Percentiles rank a stretch among this genome's conserved stretches.
These are phyloP conservation scores for Parafenestella ontariensis DNA, from an alignment of 2,329 filamentous ascomycete species.

Conservation along the genomic window DNA sequence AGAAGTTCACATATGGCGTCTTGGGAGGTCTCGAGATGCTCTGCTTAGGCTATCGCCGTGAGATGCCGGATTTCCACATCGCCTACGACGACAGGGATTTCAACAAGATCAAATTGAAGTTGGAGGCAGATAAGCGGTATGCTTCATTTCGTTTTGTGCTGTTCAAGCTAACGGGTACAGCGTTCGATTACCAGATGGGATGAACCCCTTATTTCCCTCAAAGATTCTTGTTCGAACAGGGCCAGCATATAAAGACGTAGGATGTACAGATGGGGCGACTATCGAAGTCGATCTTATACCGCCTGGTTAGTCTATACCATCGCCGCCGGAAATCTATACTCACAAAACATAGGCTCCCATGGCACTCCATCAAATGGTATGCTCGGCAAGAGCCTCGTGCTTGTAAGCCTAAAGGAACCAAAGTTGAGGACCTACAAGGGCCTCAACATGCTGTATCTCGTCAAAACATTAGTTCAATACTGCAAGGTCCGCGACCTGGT, in stretches of 20 bases:
- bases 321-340: conserved; percentile 1
- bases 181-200: conserved; percentile 33
- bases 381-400: conserved; percentile 31
- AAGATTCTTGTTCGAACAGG: conserved; percentile 43
- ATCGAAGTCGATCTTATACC: conserved; percentile 43
- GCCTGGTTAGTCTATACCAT: conserved; percentile 26
- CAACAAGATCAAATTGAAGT: conserved; percentile 33
- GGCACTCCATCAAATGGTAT: conserved; percentile 36
- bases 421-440: conserved; percentile 35
- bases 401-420: conserved; percentile 35
- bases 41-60: conserved; percentile 40
- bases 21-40: conserved; percentile 42
- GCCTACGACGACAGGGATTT: conserved; percentile 44
- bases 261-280: conserved; percentile 33
- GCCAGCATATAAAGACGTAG: conserved; percentile 36
- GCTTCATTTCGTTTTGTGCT: neutral
- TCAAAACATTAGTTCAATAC: conserved; percentile 34
- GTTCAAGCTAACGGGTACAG: conserved; percentile 27
- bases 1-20: conserved; percentile 41
- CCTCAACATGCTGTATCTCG: conserved; percentile 38
- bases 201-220: conserved; percentile 39
- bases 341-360: conserved; percentile 26
- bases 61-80: conserved; percentile 41
- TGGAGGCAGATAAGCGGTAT: conserved; percentile 39
- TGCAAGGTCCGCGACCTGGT: conserved; percentile 32